Conservation (phyloP, 345 rosid genomes). For the Cardamine chenopodiifolia region DNA sequence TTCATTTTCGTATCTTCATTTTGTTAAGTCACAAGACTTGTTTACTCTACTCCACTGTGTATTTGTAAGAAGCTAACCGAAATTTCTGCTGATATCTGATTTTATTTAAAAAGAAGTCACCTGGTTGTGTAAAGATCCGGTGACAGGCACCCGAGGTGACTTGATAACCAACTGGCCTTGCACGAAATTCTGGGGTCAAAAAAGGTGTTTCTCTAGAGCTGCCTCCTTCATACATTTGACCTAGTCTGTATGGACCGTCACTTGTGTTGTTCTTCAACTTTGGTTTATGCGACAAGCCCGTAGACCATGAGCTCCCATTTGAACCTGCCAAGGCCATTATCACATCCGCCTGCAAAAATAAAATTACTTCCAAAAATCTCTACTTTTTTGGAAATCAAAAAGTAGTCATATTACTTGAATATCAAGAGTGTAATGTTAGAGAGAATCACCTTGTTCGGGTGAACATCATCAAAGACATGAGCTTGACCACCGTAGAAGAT, state of each 20-base stretch:
- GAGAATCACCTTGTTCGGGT: constrained; percentile 76
- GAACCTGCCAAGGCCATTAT: constrained; percentile 98
- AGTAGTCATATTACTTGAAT: constrained; percentile 1
- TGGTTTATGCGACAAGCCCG: constrained; percentile 65
- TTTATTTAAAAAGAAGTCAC: constrained; percentile 40
- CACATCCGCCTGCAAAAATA: constrained; percentile 74
- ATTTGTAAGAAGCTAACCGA: constrained; percentile 13
- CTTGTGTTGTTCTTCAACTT: constrained; percentile 28
- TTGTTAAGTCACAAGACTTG: constrained; percentile 12
- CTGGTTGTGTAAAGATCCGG: constrained; percentile 51
- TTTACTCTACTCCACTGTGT: constrained; percentile 13
- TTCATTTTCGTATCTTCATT: constrained; percentile 17
- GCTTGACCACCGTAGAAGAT: constrained; percentile 99
- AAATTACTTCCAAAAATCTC: not conserved
- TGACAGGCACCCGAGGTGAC: constrained; percentile 46
- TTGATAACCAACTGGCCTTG: constrained; percentile 30
- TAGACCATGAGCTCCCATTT: constrained; percentile 96
- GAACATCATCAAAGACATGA: constrained; percentile 97
- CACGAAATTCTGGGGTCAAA: constrained; percentile 44
- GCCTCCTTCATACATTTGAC: constrained; percentile 36
- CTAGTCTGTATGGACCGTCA: constrained; percentile 29
- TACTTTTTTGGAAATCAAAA: not conserved
- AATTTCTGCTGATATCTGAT: constrained; percentile 12
- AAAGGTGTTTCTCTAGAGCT: constrained; percentile 39
- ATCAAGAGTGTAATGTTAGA: not conserved